These are phyloP conservation scores for Capronia coronata DNA, from an alignment of 2,329 filamentous ascomycete genomes.

Conservation along the genomic window DNA sequence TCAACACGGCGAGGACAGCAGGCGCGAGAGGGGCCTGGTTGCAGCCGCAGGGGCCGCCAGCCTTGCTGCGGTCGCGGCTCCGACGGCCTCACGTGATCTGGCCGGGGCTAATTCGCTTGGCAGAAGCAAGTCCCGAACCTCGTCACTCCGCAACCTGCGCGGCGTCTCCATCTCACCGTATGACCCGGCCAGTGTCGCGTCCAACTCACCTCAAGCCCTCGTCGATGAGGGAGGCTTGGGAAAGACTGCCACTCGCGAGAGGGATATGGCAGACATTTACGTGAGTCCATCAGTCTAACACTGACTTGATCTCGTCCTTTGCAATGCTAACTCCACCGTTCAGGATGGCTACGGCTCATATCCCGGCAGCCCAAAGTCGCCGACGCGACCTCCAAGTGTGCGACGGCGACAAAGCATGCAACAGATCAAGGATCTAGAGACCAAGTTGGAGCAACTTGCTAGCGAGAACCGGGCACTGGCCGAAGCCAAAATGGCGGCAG, in stretches of 20 bases:
- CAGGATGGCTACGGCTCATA: constrained; percentile 94
- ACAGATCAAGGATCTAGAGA: constrained; percentile 79
- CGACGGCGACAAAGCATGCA: constrained; percentile 97
- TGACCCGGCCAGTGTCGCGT: constrained; percentile 13
- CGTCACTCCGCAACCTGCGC: constrained; percentile 33
- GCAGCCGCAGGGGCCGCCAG: constrained; percentile 16
- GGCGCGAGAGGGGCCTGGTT: constrained; percentile 25
- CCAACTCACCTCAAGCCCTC: constrained; percentile 39
- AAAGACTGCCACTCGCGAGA: constrained; percentile 49
- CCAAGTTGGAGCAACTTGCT: constrained; percentile 72
- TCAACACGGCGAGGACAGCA: constrained; percentile 36
- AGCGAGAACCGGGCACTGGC: constrained; percentile 76
- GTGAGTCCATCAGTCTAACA: constrained; percentile 61
- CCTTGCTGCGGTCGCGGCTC: constrained; percentile 3
- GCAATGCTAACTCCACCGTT: constrained; percentile 15
- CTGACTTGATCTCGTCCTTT: neutral
- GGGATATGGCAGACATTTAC: constrained; percentile 88
- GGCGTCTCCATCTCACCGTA: constrained; percentile 28
- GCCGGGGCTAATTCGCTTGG: constrained; percentile 26
- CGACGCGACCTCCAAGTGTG: constrained; percentile 89
- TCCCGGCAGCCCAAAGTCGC: constrained; percentile 75
- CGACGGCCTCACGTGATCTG: constrained; percentile 21
- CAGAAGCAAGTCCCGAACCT: constrained; percentile 41
- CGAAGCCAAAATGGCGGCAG: constrained; percentile 64
- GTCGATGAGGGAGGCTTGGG: constrained; percentile 81